Conservation (phyloP, 305 asterid genomes). For the Fraxinus sp. region DNA sequence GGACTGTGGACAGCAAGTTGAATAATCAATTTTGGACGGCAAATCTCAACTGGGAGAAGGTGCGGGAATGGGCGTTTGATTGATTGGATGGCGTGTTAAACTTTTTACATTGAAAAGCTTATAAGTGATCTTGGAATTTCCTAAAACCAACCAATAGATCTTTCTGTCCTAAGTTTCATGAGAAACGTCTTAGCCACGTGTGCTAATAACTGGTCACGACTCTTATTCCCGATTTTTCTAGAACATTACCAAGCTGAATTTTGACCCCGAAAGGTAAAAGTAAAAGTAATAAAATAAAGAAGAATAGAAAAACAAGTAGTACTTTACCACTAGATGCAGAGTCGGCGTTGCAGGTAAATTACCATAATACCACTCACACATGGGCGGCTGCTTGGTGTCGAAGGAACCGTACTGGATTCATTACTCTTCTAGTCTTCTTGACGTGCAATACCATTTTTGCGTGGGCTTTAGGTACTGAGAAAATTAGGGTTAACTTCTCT, state of each 20-base stretch:
- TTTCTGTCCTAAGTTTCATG: slow-evolving; percentile 25
- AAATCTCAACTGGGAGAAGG: too few species aligned
- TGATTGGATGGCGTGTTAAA: not conserved
- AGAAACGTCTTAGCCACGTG: slow-evolving; percentile 28
- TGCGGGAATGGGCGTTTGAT: not conserved
- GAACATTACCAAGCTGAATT: not conserved
- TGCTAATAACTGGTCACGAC: not conserved
- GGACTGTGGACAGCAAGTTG: too few species aligned
- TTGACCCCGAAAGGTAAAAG: not conserved
- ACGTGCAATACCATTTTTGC: not conserved
- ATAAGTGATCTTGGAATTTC: slow-evolving; percentile 4
- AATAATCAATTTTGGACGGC: too few species aligned
- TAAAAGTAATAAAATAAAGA: not conserved
- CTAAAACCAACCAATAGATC: too few species aligned
- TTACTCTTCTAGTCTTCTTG: not conserved
- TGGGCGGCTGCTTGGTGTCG: not conserved
- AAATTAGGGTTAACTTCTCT: not conserved
- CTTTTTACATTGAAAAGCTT: not conserved
- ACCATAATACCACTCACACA: not conserved
- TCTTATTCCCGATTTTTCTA: not conserved
- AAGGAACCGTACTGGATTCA: not conserved
- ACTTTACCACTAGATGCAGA: not conserved
- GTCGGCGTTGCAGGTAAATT: not conserved
- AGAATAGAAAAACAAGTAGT: not conserved
- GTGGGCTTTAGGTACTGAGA: not conserved